phyloP scores from a whole-genome alignment of 2,329 filamentous ascomycete species.

The Fonsecaea erecta region DNA sequence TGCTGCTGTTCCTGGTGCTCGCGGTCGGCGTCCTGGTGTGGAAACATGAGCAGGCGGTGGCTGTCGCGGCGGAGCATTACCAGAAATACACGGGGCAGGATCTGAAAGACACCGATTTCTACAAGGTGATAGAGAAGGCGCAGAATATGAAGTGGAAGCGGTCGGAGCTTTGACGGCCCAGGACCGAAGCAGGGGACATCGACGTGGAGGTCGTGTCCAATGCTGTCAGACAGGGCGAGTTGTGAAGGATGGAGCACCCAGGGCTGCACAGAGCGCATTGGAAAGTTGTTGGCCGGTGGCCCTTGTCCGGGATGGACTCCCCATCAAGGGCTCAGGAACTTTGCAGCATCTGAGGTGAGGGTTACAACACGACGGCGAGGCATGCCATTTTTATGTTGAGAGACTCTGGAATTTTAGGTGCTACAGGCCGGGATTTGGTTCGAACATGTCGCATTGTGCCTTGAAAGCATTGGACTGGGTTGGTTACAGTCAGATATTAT shows the following conservation, averaged over 20 bases:
- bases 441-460: too few species aligned
- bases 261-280: not conserved
- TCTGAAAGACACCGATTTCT: constrained; percentile 14
- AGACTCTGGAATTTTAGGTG: too few species aligned
- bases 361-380: too few species aligned
- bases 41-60: constrained; percentile 12
- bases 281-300: not conserved
- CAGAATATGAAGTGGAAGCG: constrained; percentile 20
- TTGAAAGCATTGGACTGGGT: too few species aligned
- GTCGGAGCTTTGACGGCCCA: constrained; percentile 6
- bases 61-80: constrained; percentile 15
- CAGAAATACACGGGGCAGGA: constrained; percentile 17
- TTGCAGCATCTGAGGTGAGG: too few species aligned
- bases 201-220: not conserved
- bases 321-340: too few species aligned
- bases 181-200: not conserved
- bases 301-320: too few species aligned
- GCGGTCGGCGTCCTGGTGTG: constrained; percentile 7
- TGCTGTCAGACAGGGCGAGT: not conserved
- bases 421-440: too few species aligned
- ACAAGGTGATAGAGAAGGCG: constrained; percentile 17
- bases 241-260: not conserved
- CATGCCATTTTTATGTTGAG: too few species aligned
- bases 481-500: too few species aligned
- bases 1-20: constrained; percentile 10